A percentile compares a stretch with the other conserved stretches of the same genome.
Evolutionary conservation across 2,329 filamentous ascomycete species (phyloP).

Genomic region (Sclerotinia subarctica): DNA sequence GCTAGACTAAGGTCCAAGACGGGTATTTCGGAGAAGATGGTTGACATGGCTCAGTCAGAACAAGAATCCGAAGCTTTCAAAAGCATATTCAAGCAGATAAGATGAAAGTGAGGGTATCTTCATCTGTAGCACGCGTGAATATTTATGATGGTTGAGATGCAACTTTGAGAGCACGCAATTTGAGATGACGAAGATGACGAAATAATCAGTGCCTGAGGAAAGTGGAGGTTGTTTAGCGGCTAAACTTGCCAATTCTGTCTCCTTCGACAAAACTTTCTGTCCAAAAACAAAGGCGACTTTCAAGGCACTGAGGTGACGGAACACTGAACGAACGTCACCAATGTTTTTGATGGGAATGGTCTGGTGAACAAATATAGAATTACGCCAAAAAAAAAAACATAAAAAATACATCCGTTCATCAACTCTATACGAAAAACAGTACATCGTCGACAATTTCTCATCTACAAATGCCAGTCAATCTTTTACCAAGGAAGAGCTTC

Average conservation of each 20-base stretch:
- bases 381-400: no score
- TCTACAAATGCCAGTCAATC: no score
- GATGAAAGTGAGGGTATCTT: not conserved
- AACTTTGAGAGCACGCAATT: not conserved
- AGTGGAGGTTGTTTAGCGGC: not conserved
- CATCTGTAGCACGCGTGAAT: not conserved
- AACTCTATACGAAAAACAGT: not conserved
- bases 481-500: conserved; percentile 27
- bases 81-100: not conserved
- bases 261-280: not conserved
- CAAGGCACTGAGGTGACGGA: no score
- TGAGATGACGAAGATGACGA: no score
- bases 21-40: conserved; percentile 15
- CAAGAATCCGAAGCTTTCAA: not conserved
- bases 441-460: not conserved
- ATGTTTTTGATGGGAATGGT: no score
- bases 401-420: not conserved
- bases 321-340: no score
- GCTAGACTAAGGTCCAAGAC: conserved; percentile 11
- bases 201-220: not conserved
- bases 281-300: not conserved
- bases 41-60: conserved; percentile 1
- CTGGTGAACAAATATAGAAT: no score
- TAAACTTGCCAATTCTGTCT: not conserved
- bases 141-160: not conserved